Conservation (phyloP, 192 early-diverging fungal genomes). For the Spinellus fusiger region DNA sequence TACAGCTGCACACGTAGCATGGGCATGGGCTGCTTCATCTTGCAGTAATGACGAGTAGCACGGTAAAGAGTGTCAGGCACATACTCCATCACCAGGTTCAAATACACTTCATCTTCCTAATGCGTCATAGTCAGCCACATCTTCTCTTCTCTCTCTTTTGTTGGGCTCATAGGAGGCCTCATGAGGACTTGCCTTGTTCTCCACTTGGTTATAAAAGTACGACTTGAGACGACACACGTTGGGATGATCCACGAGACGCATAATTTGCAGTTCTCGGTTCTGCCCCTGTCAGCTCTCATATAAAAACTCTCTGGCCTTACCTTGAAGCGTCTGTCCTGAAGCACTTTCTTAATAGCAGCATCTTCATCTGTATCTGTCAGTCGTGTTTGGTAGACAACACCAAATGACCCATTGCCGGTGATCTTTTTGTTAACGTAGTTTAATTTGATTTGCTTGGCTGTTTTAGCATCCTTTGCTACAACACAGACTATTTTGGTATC, state of each 20-base stretch:
- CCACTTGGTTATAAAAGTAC: constrained; percentile 95
- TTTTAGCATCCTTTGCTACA: constrained; percentile 80
- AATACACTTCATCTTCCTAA: constrained; percentile 87
- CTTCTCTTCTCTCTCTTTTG: background rate
- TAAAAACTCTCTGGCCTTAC: constrained; percentile 33
- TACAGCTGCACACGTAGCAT: constrained; percentile 90
- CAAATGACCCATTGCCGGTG: constrained; percentile 96
- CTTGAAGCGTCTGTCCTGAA: constrained; percentile 98
- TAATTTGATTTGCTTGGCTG: constrained; percentile 78
- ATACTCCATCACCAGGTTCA: constrained; percentile 93
- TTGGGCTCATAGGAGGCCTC: background rate
- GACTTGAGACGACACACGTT: constrained; percentile 89
- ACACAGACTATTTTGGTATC: constrained; percentile 56
- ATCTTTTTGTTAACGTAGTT: constrained; percentile 88
- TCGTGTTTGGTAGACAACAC: constrained; percentile 94
- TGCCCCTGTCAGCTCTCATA: constrained; percentile 23
- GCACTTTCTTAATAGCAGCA: constrained; percentile 94
- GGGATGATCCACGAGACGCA: constrained; percentile 89
- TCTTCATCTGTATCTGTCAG: constrained; percentile 73
- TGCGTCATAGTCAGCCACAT: background rate
- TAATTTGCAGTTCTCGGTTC: constrained; percentile 91
- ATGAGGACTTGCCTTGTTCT: constrained; percentile 48
- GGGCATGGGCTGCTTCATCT: constrained; percentile 90
- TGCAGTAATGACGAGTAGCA: constrained; percentile 82
- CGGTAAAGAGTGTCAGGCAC: constrained; percentile 95